Evolutionary conservation across 352 stramenopile species (phyloP).

Genomic region (Phytophthora aleatoria): DNA sequence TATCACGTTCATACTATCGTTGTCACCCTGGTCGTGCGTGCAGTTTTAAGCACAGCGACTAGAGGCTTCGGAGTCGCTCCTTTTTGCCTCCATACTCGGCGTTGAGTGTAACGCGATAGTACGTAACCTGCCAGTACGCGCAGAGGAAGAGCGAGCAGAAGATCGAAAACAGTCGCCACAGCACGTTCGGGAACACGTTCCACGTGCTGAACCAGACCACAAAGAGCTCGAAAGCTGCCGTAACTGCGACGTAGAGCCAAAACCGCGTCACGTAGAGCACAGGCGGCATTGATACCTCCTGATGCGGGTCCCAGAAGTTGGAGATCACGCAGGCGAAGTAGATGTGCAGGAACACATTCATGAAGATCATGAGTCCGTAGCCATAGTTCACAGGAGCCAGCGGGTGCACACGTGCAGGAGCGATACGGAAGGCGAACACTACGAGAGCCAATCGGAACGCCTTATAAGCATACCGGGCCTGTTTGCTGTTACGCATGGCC

Average conservation of each 20-base stretch:
- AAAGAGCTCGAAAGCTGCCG: constrained; percentile 54
- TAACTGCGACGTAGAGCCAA: constrained; percentile 67
- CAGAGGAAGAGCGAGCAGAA: constrained; percentile 56
- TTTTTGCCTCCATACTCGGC: constrained; percentile 83
- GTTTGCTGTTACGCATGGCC: constrained; percentile 56
- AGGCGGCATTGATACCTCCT: constrained; percentile 64
- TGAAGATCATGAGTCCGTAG: constrained; percentile 76
- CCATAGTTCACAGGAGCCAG: constrained; percentile 76
- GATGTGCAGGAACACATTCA: constrained; percentile 82
- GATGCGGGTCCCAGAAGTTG: constrained; percentile 73
- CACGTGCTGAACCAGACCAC: constrained; percentile 86
- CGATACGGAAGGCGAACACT: constrained; percentile 57
- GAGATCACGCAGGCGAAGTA: constrained; percentile 78
- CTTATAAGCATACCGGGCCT: constrained; percentile 54
- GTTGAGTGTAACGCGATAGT: constrained; percentile 69
- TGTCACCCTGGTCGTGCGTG: background rate
- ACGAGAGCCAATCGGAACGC: constrained; percentile 65
- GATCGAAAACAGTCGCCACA: constrained; percentile 74
- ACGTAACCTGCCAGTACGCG: constrained; percentile 68
- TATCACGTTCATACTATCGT: constrained; percentile 17
- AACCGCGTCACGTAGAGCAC: constrained; percentile 75
- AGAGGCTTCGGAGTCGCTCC: constrained; percentile 76
- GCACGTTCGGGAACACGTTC: constrained; percentile 75
- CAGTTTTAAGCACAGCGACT: constrained; percentile 8
- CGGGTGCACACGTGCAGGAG: constrained; percentile 66